Base-by-base conservation (phyloP, 352 stramenopile genomes). In the Plasmopara muralis region DNA sequence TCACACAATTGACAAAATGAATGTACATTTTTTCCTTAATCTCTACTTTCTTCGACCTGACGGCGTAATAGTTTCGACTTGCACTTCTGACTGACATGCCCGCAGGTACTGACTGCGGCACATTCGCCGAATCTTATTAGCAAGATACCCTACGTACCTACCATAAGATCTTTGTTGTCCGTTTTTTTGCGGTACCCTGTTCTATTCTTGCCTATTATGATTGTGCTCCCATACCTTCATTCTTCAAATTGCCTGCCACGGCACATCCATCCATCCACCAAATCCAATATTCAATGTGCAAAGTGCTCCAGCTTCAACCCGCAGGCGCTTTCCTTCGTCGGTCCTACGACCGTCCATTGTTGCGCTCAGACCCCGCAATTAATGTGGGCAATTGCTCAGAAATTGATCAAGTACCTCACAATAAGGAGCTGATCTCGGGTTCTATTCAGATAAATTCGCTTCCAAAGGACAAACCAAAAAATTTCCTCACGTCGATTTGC, bases 401-500 rank as follows among this genome's bases (percentile, higher is more conserved):
- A 34, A 57, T 70, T 29, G 57, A 70, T 48, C 44, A 64, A 41
- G 62, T 46, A 16, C 48, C 34, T 2, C 44, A 68, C 28, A 20
- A 53, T 40, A 35, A 64, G 16, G 28, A 30, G 9, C 6, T n/a
- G 28, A 14, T 12, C 18, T 25, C 20, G 20, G 20, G 1, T 25
- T 25, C 20, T 25, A 25, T 25, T 3, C 20, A 25, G 3, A 25
- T 25, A 25, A 28, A 16, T 25, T 44, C 45, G 39, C 33, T 34
- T 34, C 12, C 9, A 43, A 67, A 51, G 16, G 60, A 67, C 20
- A 57, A 70, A 50, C 41, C 49, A 12, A 42, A 64, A 37, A 52
- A 66, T 34, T 74, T 74, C 50, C 53, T 74, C 12, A 38, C 49
- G 45, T 57, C 58, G 33, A 74, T 74, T 34, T 58, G 66, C 29